Evolutionary conservation across 2,329 filamentous ascomycete genomes (phyloP).

Genomic region (Penicillium decumbens): DNA sequence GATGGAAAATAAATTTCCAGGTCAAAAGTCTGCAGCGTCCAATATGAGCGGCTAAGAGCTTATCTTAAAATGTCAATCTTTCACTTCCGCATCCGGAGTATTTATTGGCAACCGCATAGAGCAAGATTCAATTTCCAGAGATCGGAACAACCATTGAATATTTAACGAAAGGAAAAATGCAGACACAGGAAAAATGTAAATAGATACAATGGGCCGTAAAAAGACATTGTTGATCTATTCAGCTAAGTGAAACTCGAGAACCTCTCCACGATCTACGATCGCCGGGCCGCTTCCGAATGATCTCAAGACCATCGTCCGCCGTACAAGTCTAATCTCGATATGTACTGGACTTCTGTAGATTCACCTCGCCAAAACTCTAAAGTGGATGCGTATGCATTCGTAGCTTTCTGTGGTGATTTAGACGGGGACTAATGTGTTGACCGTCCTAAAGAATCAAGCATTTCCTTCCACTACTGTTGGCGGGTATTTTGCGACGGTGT

Average conservation of each 20-base stretch:
- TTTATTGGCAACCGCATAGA: no score
- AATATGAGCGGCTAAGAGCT: no score
- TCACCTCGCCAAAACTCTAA: background rate
- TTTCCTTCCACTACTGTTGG: background rate
- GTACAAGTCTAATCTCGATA: background rate
- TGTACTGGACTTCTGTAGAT: background rate
- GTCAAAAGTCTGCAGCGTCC: no score
- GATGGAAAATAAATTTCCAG: background rate
- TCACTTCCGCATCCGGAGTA: no score
- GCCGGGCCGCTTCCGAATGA: background rate
- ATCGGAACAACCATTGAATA: no score
- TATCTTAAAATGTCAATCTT: no score
- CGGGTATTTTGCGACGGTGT: slow-evolving; percentile 28
- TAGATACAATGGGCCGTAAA: background rate
- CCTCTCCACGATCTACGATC: background rate
- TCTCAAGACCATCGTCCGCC: background rate
- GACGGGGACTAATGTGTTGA: no score
- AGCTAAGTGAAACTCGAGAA: background rate
- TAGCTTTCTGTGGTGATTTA: no score
- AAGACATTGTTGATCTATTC: background rate
- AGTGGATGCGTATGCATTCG: background rate
- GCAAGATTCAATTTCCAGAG: no score
- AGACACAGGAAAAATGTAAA: no score
- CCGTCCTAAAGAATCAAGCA: no score
- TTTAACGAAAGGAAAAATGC: no score